Conservation (phyloP, 2,329 filamentous ascomycete genomes). For the Xylariaceae sp. region DNA sequence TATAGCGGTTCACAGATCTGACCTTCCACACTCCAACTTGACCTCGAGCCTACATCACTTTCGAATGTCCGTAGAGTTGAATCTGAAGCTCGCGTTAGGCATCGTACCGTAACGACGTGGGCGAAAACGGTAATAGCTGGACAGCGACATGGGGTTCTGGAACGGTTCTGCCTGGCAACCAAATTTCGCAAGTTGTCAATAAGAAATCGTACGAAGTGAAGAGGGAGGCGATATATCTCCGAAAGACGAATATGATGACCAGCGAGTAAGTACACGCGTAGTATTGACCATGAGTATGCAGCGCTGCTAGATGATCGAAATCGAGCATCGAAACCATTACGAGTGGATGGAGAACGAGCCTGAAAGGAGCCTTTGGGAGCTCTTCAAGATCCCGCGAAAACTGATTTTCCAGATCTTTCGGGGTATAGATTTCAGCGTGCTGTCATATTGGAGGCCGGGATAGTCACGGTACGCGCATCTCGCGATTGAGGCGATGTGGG, state of each 20-base stretch:
- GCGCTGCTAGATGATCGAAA: background rate
- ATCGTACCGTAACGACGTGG: conserved; percentile 36
- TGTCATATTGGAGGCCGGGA: conserved; percentile 16
- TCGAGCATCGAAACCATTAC: conserved; percentile 16
- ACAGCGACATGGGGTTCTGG: conserved; percentile 49
- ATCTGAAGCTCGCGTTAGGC: conserved; percentile 43
- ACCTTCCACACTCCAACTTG: conserved; percentile 35
- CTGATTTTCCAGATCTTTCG: conserved; percentile 5
- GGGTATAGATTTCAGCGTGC: conserved; percentile 15
- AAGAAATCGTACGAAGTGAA: conserved; percentile 26
- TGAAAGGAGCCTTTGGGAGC: conserved; percentile 11
- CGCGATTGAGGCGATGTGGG: conserved; percentile 16
- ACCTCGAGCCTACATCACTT: conserved; percentile 49
- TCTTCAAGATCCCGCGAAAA: conserved; percentile 11
- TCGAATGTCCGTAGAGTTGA: conserved; percentile 46
- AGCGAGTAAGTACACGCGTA: background rate
- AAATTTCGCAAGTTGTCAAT: conserved; percentile 34
- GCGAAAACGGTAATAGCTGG: conserved; percentile 48
- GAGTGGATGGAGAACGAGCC: conserved; percentile 12
- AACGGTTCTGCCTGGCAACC: conserved; percentile 41
- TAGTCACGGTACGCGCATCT: conserved; percentile 8
- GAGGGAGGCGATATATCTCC: conserved; percentile 49
- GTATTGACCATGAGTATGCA: no score
- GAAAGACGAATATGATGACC: conserved; percentile 22
- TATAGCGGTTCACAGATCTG: background rate